Evolutionary conservation across 345 rosid species (phyloP), one percentile per base, ranked within the genome.

Genomic region (Conringia planisiliqua): DNA sequence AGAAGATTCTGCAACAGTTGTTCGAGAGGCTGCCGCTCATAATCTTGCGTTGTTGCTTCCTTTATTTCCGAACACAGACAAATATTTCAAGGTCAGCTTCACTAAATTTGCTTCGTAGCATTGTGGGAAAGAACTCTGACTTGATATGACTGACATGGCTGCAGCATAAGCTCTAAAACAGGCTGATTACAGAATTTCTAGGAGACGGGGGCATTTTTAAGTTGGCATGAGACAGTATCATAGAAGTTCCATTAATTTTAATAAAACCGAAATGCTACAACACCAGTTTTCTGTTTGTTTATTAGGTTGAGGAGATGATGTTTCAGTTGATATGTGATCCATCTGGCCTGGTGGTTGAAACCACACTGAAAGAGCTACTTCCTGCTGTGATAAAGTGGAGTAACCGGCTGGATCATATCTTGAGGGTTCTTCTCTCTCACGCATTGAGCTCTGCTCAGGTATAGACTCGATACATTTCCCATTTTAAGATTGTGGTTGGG

Each of bases 41-140:
- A 94, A 94, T 86, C 86, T 91, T 83, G 88, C 96, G 10, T 78
- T 94, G 89, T 85, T 91, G 81, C 98, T 94, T 83, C 98, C 96
- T 11, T 87, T 87, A 62, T 94, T 91, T 77, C 98, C 91, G 10
- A 90, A 82, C 82, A 84, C 76, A 73, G 98, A 94, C 87, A 94
- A 94, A 88, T 94, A 94, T 88, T 90, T 94, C 89, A 94, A 94
- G 98, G 98, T 94, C 89, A 88, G 95, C 87, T 74, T 88, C 90
- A 84, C 84, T 86, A 83, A 78, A 86, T 84, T 85, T 87, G 85
- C 88, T 82, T 86, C 78, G 77, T 80, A 83, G 90, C 90, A 85
- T 79, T 89, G 86, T 82, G 87, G 86, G 84, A 89, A 83, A 80
- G 86, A 84, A 79, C 82, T 86, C 88, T 88, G 86, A 86, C 88